phyloP scores from a whole-genome alignment of 1,284 basidiomycete species.

The Microbotryum saponariae region DNA sequence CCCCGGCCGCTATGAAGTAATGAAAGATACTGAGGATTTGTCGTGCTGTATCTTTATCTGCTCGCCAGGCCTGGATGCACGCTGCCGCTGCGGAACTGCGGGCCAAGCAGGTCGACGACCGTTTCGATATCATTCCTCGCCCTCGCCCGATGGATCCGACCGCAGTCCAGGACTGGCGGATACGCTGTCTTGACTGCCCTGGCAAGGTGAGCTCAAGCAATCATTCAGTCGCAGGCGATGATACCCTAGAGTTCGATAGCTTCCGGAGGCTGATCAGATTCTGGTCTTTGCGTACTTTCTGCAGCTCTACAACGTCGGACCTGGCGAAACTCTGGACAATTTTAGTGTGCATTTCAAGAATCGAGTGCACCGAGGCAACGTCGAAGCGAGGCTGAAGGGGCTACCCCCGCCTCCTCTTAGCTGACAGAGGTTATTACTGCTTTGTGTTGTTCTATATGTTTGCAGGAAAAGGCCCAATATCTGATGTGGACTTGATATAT shows the following conservation, averaged over 20 bases:
- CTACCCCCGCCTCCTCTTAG: too few relatives aligned
- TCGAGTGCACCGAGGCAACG: constrained; percentile 57
- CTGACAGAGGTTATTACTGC: too few relatives aligned
- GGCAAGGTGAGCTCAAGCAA: constrained; percentile 60
- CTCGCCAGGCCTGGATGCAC: constrained; percentile 18
- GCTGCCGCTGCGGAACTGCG: constrained; percentile 58
- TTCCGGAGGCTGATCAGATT: neutral
- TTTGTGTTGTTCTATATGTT: too few relatives aligned
- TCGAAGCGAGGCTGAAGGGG: constrained; percentile 42
- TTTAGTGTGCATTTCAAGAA: constrained; percentile 89
- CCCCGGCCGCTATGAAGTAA: too few relatives aligned
- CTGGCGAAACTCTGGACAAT: constrained; percentile 77
- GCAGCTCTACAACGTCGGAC: constrained; percentile 86
- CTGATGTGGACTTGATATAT: too few relatives aligned
- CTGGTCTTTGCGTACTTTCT: constrained; percentile 16
- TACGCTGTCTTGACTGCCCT: constrained; percentile 90
- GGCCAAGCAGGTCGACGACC: constrained; percentile 68
- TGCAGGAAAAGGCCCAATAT: too few relatives aligned
- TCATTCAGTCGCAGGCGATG: neutral
- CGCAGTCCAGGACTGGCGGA: constrained; percentile 68
- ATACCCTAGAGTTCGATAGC: neutral
- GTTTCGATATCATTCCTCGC: constrained; percentile 60
- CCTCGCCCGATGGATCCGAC: constrained; percentile 48
- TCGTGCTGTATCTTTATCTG: too few relatives aligned
- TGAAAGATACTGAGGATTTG: too few relatives aligned